Conservation (phyloP, 192 early-diverging fungal genomes). For the Borealophlyctis nickersoniae region DNA sequence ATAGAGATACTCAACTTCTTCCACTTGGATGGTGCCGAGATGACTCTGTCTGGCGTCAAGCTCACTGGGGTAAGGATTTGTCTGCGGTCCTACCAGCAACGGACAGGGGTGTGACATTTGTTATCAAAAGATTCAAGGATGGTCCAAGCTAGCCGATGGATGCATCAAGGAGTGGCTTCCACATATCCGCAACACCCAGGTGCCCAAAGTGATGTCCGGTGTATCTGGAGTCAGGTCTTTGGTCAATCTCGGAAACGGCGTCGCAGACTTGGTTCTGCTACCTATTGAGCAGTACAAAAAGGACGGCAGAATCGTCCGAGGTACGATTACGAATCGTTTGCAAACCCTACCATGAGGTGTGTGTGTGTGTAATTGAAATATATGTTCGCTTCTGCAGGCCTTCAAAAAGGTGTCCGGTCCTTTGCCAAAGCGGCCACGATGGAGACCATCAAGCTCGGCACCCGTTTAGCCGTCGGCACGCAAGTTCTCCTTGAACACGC, state of each 20-base stretch:
- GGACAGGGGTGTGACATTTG: neutral
- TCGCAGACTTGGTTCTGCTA: conserved; percentile 87
- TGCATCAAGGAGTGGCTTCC: conserved; percentile 80
- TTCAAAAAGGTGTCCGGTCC: conserved; percentile 83
- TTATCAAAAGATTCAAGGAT: conserved; percentile 49
- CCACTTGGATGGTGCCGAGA: conserved; percentile 86
- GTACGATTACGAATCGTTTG: too few relatives aligned
- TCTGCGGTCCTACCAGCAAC: neutral
- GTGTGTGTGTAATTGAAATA: too few relatives aligned
- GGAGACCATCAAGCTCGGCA: conserved; percentile 85
- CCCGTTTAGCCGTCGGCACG: conserved; percentile 83
- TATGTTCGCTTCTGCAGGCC: conserved; percentile 36
- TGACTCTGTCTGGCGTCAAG: conserved; percentile 74
- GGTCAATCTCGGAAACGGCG: conserved; percentile 85
- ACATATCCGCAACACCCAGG: conserved; percentile 87
- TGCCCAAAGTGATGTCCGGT: conserved; percentile 85
- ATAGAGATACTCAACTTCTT: conserved; percentile 89
- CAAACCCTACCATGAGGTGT: too few relatives aligned
- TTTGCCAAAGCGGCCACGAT: conserved; percentile 88
- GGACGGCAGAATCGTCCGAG: conserved; percentile 86
- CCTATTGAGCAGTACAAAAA: conserved; percentile 91
- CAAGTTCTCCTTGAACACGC: conserved; percentile 87
- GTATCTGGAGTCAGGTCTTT: conserved; percentile 83
- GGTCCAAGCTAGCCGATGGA: conserved; percentile 59
- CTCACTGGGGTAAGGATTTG: conserved; percentile 63